Conservation (phyloP, 2,329 filamentous ascomycete species). For the Alternaria sp. region DNA sequence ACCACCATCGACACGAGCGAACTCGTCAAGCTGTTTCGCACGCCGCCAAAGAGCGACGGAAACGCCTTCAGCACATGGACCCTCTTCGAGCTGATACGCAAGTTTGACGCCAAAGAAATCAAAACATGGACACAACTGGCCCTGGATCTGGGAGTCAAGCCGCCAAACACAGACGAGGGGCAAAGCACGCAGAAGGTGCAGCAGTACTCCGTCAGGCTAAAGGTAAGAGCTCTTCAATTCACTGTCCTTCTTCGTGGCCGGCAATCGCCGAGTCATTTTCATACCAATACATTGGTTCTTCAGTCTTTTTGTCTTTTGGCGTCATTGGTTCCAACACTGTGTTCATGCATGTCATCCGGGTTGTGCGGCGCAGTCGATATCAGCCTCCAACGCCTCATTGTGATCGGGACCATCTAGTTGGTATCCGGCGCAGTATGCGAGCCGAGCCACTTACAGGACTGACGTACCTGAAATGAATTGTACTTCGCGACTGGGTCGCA, state of each 20-base stretch:
- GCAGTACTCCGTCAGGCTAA: constrained; percentile 90
- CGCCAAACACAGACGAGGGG: constrained; percentile 80
- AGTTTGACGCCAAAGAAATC: constrained; percentile 81
- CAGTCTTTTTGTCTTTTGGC: neutral
- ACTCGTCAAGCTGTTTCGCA: constrained; percentile 78
- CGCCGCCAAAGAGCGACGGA: constrained; percentile 84
- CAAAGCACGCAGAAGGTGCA: constrained; percentile 94
- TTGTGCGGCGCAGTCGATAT: constrained; percentile 11
- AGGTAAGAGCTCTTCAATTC: constrained; percentile 63
- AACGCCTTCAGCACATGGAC: constrained; percentile 83
- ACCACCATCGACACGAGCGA: constrained; percentile 73
- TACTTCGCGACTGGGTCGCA: neutral
- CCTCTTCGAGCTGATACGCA: constrained; percentile 79
- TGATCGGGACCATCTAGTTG: constrained; percentile 9
- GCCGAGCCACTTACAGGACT: constrained; percentile 7
- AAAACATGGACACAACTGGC: constrained; percentile 93
- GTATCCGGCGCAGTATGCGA: constrained; percentile 10
- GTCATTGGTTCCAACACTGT: constrained; percentile 2
- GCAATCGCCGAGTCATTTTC: neutral
- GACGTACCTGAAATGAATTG: neutral
- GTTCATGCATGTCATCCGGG: constrained; percentile 18
- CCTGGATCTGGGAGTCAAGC: constrained; percentile 85
- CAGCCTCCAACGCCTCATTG: constrained; percentile 13
- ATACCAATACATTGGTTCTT: neutral
- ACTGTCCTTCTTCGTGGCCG: neutral